These are phyloP conservation scores for Daldinia sp. DNA, from an alignment of 2,329 filamentous ascomycete species.

Conservation along the genomic window DNA sequence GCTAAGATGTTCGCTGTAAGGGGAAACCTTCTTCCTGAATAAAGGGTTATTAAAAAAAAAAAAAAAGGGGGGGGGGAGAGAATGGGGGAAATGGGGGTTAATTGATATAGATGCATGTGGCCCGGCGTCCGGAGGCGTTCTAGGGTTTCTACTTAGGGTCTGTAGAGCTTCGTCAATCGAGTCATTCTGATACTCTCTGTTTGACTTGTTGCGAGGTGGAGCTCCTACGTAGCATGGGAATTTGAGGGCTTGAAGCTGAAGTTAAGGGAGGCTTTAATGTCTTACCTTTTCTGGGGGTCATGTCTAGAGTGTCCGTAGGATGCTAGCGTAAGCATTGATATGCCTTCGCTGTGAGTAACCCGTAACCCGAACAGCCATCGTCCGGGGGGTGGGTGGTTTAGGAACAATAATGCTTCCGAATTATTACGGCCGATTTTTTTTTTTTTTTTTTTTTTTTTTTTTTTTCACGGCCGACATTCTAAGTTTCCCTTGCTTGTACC, in stretches of 20 bases:
- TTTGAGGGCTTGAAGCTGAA: constrained; percentile 1
- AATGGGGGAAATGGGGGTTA: constrained; percentile 19
- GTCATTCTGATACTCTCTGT: constrained; percentile 24
- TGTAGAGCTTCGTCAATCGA: constrained; percentile 42
- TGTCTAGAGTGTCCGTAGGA: constrained; percentile 5
- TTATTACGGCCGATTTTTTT: neutral
- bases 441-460: neutral
- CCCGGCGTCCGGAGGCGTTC: constrained; percentile 52
- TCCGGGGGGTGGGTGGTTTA: neutral
- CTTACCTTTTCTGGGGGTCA: neutral
- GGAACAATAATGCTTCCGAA: neutral
- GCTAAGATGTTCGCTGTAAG: constrained; percentile 99
- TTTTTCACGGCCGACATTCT: constrained; percentile 1
- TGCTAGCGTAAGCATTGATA: constrained; percentile 13
- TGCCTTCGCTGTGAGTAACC: neutral
- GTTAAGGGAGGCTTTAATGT: neutral
- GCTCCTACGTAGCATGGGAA: constrained; percentile 10
- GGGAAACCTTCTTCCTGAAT: constrained; percentile 73
- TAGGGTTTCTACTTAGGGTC: constrained; percentile 43
- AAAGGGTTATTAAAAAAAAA: constrained; percentile 33
- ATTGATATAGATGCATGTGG: constrained; percentile 49
- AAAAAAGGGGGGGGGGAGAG: constrained; percentile 31
- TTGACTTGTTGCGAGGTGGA: constrained; percentile 1
- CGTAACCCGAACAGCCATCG: neutral
- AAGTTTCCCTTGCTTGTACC: neutral